Evolutionary conservation across 257 asterid species (phyloP).

Genomic region (Cruciata laevipes): DNA sequence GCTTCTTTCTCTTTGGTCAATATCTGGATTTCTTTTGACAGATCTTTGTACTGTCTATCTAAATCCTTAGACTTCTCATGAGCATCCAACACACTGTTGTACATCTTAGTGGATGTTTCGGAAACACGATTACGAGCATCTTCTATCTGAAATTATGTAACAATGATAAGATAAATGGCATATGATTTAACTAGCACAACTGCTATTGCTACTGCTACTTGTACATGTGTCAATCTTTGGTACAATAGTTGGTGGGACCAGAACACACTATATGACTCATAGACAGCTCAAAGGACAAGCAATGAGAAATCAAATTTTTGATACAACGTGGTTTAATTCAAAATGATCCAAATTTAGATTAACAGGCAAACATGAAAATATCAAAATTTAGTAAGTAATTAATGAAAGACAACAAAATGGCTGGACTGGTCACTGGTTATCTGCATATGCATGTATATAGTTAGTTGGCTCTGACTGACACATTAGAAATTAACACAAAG

Average conservation of each 20-base stretch:
- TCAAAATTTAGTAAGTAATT: no score
- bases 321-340: no score
- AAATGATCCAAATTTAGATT: no score
- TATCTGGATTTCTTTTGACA: slow-evolving; percentile 71
- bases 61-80: slow-evolving; percentile 80
- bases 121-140: slow-evolving; percentile 61
- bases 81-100: slow-evolving; percentile 61
- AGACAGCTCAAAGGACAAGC: no score
- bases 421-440: no score
- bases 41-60: slow-evolving; percentile 71
- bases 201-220: neutral
- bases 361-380: no score
- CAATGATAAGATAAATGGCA: neutral
- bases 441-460: no score
- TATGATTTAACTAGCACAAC: neutral
- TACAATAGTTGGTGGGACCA: no score
- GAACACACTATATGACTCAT: no score
- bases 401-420: no score
- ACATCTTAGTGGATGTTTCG: slow-evolving; percentile 59
- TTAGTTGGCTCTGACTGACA: neutral
- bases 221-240: no score
- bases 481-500: neutral
- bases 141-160: slow-evolving; percentile 54
- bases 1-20: slow-evolving; percentile 80
- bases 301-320: no score